A percentile compares a stretch with the other conserved stretches of the same genome.
Conservation (phyloP, 1,284 basidiomycete species). For the Ustilago cynodontis region DNA sequence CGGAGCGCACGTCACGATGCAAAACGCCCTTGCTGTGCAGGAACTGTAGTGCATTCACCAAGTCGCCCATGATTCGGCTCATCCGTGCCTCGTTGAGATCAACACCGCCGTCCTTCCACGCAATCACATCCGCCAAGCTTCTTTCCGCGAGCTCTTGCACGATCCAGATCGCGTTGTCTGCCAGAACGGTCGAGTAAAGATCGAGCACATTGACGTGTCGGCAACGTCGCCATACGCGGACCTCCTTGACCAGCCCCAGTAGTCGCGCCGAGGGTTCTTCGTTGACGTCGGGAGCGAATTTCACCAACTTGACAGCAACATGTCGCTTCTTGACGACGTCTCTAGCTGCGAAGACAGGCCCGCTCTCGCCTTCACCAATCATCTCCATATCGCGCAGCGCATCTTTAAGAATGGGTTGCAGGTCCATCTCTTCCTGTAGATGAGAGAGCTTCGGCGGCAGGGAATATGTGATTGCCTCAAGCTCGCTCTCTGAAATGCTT, state of each 20-base stretch:
- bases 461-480: neutral
- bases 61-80: conserved; percentile 55
- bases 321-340: conserved; percentile 32
- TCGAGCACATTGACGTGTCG: conserved; percentile 52
- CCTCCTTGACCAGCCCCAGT: conserved; percentile 48
- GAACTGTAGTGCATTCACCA: conserved; percentile 51
- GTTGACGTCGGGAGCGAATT: conserved; percentile 24
- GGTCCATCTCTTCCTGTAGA: conserved; percentile 21
- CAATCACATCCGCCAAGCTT: conserved; percentile 58
- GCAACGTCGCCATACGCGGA: conserved; percentile 52
- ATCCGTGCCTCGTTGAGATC: conserved; percentile 49
- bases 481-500: conserved; percentile 12
- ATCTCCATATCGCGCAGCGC: conserved; percentile 43
- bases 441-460: conserved; percentile 36
- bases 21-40: conserved; percentile 49
- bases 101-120: conserved; percentile 40
- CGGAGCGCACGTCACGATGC: conserved; percentile 60
- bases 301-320: conserved; percentile 59
- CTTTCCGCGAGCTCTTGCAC: conserved; percentile 59
- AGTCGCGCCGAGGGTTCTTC: conserved; percentile 47
- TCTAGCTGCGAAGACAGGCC: conserved; percentile 52
- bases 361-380: conserved; percentile 62
- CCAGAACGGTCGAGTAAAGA: conserved; percentile 48
- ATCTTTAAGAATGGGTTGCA: conserved; percentile 25
- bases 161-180: conserved; percentile 53